A percentile compares a stretch with the other conserved stretches of the same genome.
These are phyloP conservation scores for Petasospora fabianii DNA, from an alignment of 1,139 yeast genomes.

Conservation along the genomic window DNA sequence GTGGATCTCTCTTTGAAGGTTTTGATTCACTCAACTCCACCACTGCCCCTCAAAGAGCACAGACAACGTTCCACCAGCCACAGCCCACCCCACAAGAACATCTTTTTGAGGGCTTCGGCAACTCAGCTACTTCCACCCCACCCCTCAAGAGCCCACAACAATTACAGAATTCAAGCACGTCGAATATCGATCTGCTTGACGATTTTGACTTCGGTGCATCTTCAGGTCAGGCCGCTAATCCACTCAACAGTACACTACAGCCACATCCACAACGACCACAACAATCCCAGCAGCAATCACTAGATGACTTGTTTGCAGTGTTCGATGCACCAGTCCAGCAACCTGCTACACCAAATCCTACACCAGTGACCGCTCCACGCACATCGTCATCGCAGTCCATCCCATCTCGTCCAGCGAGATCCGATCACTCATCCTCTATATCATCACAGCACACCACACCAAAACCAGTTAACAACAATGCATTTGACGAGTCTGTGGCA, in stretches of 20 bases:
- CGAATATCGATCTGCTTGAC: constrained; percentile 27
- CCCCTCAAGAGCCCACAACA: neutral
- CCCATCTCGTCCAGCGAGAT: no score
- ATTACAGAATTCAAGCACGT: neutral
- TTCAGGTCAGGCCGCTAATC: neutral
- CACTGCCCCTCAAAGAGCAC: neutral
- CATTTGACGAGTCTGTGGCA: constrained; percentile 56
- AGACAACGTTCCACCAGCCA: constrained; percentile 3
- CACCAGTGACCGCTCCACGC: constrained; percentile 1
- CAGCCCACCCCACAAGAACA: constrained; percentile 8
- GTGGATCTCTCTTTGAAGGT: constrained; percentile 20
- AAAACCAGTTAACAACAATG: constrained; percentile 18
- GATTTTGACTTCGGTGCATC: constrained; percentile 14
- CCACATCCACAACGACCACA: constrained; percentile 2
- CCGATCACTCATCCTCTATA: no score
- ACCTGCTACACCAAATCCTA: constrained; percentile 2
- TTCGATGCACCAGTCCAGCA: constrained; percentile 30
- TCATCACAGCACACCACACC: constrained; percentile 4
- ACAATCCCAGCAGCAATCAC: neutral
- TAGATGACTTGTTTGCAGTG: constrained; percentile 30
- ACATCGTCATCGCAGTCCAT: no score
- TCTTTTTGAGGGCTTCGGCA: constrained; percentile 23
- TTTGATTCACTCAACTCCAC: constrained; percentile 14
- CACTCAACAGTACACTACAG: constrained; percentile 2
- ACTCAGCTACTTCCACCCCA: constrained; percentile 1